Base-by-base conservation (phyloP, 345 rosid genomes). In the Zanthoxylum bungeanum region DNA sequence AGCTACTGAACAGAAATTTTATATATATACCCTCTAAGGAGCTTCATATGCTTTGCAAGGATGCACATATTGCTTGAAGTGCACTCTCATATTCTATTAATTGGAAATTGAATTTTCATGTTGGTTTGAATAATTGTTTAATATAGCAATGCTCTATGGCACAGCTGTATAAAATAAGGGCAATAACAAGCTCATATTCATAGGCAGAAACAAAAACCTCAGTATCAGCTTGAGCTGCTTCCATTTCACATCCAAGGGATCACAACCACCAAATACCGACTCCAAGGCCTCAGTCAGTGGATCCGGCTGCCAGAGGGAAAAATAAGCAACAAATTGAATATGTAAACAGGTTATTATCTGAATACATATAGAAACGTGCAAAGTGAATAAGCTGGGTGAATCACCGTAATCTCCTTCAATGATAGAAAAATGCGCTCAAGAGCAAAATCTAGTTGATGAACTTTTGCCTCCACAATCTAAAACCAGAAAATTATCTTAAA, bases 391-490 rank as follows among this genome's bases (percentile, higher is more conserved):
- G 50, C 39, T 22, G 4, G 60, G 30, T 31, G 57, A 30, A n/a
- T 79, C 85, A 95, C 98, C 78, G 77, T 81, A 25, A 88, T 91
- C 81, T 91, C 98, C 81, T 88, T 92, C 70, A 95, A 64, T 16
- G 99, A 95, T 71, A 95, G 82, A 83, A 85, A 92, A 75, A 95
- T 88, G 58, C 98, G 98, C 55, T 88, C 90, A 66, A 88, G 91
- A 33, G 88, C 68, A 74, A 90, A 88, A 84, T 95, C 96, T 73
- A 95, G 80, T 76, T 88, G 96, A 71, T 90, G 92, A 70, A 95
- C 98, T 85, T 92, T 95, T 25, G 98, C 99, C 78, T 95, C 97
- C 79, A 89, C 87, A 51, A 84, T 85, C 99, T 90, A 82, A 77
- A 63, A 73, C 50, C 78, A 80, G 64, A 79, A 77, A 2, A 36